phyloP scores from a whole-genome alignment of 1,284 basidiomycete genomes.

The Apiotrichum sp. region DNA sequence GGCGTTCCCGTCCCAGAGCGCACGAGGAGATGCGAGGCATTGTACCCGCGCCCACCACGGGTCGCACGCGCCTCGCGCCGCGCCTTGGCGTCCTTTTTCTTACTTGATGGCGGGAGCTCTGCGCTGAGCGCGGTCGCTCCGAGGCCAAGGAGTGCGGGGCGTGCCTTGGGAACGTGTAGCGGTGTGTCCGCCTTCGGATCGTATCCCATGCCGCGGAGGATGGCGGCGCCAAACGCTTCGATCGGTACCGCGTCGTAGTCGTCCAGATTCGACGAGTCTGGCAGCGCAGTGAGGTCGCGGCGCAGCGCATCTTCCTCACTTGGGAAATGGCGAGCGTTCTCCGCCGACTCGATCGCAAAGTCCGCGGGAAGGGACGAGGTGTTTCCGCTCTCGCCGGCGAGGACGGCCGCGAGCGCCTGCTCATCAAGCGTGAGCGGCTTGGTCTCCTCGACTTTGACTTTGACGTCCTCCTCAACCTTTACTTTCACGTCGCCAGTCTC shows the following conservation, averaged over 20 bases:
- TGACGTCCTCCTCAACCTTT: too few relatives aligned
- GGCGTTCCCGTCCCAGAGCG: slow-evolving; percentile 15
- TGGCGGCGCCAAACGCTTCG: slow-evolving; percentile 84
- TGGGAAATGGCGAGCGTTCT: neutral
- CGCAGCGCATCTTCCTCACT: slow-evolving; percentile 69
- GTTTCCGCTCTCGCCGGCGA: slow-evolving; percentile 24
- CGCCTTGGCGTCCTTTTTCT: slow-evolving; percentile 22
- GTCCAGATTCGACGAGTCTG: slow-evolving; percentile 57
- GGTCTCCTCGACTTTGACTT: slow-evolving; percentile 23
- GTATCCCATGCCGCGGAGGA: slow-evolving; percentile 97
- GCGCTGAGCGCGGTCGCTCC: slow-evolving; percentile 65
- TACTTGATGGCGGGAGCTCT: slow-evolving; percentile 26
- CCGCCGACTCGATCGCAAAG: slow-evolving; percentile 14
- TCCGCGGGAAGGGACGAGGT: neutral
- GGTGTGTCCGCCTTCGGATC: slow-evolving; percentile 57
- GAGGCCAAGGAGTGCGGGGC: slow-evolving; percentile 79
- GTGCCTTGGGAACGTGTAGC: slow-evolving; percentile 69
- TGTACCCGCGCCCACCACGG: slow-evolving; percentile 39
- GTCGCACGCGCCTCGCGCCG: slow-evolving; percentile 26
- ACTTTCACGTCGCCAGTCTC: slow-evolving; percentile 5
- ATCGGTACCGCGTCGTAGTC: slow-evolving; percentile 90
- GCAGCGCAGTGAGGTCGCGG: slow-evolving; percentile 67
- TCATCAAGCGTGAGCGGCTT: slow-evolving; percentile 30
- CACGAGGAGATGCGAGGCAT: slow-evolving; percentile 32
- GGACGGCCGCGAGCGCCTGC: slow-evolving; percentile 36